phyloP scores from a whole-genome alignment of 208 protist genomes.

The Herpetomonas muscarum region DNA sequence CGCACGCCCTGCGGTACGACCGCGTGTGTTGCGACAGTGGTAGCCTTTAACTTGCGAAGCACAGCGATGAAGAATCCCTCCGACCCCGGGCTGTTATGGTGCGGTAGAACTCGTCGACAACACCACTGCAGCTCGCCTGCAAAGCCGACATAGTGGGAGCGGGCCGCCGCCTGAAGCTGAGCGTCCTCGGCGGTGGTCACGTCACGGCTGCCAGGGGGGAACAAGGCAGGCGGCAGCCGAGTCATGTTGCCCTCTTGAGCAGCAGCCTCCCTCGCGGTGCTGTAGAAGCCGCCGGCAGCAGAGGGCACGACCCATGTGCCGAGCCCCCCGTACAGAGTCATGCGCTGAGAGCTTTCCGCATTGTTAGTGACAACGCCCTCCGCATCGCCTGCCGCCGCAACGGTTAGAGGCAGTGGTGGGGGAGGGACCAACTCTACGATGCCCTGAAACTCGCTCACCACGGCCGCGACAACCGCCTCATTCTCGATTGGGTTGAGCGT shows the following conservation, averaged over 20 bases:
- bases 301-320: constrained; percentile 60
- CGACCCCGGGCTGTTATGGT: constrained; percentile 39
- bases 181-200: constrained; percentile 2
- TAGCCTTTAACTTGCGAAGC: constrained; percentile 19
- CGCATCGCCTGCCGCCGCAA: not conserved
- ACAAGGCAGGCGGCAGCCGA: constrained; percentile 25
- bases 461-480: constrained; percentile 91
- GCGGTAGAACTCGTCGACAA: constrained; percentile 68
- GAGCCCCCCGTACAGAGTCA: constrained; percentile 37
- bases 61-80: constrained; percentile 81
- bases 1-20: constrained; percentile 1
- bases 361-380: not conserved
- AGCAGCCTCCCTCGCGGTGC: constrained; percentile 28
- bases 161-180: not conserved
- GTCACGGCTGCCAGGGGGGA: constrained; percentile 19
- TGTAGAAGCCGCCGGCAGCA: constrained; percentile 45
- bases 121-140: constrained; percentile 22
- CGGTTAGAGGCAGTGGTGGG: constrained; percentile 7
- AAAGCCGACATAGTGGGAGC: constrained; percentile 6
- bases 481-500: constrained; percentile 96
- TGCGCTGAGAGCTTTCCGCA: constrained; percentile 1
- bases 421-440: constrained; percentile 43
- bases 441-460: constrained; percentile 38
- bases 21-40: not conserved
- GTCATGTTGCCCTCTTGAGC: constrained; percentile 22